phyloP scores from a whole-genome alignment of 1,139 yeast genomes.

The Saccharomyces hybrid region DNA sequence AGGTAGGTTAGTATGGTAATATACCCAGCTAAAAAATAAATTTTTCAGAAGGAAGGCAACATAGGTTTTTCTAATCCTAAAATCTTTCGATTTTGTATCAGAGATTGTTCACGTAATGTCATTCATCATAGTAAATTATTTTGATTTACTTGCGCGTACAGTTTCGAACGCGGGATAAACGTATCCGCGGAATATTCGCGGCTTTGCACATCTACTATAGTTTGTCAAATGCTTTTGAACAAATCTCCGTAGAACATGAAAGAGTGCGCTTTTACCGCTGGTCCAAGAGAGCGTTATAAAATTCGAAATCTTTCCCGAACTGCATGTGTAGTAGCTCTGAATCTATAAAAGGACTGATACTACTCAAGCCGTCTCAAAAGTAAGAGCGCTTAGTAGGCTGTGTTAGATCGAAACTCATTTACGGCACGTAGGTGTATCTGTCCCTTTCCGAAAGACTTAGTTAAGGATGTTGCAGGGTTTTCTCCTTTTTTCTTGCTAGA shows the following conservation, averaged over 20 bases:
- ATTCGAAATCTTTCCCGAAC: not conserved
- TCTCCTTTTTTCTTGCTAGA: too few species aligned
- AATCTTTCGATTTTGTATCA: slow-evolving; percentile 23
- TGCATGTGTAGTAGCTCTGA: not conserved
- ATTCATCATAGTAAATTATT: slow-evolving; percentile 24
- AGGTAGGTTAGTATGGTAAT: too few species aligned
- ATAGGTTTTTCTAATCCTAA: slow-evolving; percentile 31
- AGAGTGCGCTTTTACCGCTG: not conserved
- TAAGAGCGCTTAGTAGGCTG: too few species aligned
- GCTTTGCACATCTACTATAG: not conserved
- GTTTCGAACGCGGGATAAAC: not conserved
- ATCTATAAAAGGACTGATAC: too few species aligned
- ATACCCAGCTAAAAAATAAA: not conserved
- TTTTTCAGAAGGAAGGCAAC: slow-evolving; percentile 35
- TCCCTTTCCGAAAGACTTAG: too few species aligned
- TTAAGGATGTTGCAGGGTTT: too few species aligned
- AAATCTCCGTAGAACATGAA: not conserved
- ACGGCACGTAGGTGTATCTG: too few species aligned
- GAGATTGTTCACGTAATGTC: slow-evolving; percentile 35
- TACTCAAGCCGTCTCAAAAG: too few species aligned
- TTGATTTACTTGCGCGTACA: not conserved
- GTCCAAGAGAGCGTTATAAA: not conserved
- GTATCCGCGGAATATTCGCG: not conserved
- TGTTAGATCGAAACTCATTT: too few species aligned
- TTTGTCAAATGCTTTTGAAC: not conserved